Percentiles rank a stretch among this genome's conserved stretches.
These are phyloP conservation scores for Sclerospora graminicola DNA, from an alignment of 352 stramenopile genomes.

Conservation along the genomic window DNA sequence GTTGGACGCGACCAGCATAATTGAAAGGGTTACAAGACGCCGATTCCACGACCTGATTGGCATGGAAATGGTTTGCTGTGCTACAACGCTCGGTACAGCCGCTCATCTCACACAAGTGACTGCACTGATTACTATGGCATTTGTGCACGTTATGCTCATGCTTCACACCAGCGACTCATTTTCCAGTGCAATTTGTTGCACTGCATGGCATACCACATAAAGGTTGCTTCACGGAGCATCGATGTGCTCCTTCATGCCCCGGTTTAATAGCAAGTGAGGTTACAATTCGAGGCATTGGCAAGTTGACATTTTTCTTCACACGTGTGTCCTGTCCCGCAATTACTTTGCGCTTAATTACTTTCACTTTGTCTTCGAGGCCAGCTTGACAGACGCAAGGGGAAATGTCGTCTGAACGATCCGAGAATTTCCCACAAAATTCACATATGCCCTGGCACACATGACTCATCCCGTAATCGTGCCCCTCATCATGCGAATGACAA, in stretches of 20 bases:
- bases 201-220: constrained; percentile 19
- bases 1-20: not conserved
- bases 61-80: constrained; percentile 30
- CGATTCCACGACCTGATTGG: constrained; percentile 1
- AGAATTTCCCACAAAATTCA: constrained; percentile 26
- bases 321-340: constrained; percentile 29
- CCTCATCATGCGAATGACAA: constrained; percentile 17
- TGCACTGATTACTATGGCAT: constrained; percentile 25
- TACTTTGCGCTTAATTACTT: too few species aligned
- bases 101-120: constrained; percentile 23
- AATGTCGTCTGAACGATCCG: constrained; percentile 13
- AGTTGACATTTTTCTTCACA: constrained; percentile 22
- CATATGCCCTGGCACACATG: constrained; percentile 26
- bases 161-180: constrained; percentile 24
- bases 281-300: constrained; percentile 23
- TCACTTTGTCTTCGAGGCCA: constrained; percentile 26
- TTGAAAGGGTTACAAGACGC: constrained; percentile 2
- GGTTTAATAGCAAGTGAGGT: constrained; percentile 8
- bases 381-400: constrained; percentile 19
- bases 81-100: constrained; percentile 23
- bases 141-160: too few species aligned
- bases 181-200: constrained; percentile 21
- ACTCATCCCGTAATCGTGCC: constrained; percentile 32
- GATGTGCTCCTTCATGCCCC: constrained; percentile 19
- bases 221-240: constrained; percentile 21